These are phyloP conservation scores for Populus pruinosa DNA, from an alignment of 345 rosid genomes.

Conservation along the genomic window DNA sequence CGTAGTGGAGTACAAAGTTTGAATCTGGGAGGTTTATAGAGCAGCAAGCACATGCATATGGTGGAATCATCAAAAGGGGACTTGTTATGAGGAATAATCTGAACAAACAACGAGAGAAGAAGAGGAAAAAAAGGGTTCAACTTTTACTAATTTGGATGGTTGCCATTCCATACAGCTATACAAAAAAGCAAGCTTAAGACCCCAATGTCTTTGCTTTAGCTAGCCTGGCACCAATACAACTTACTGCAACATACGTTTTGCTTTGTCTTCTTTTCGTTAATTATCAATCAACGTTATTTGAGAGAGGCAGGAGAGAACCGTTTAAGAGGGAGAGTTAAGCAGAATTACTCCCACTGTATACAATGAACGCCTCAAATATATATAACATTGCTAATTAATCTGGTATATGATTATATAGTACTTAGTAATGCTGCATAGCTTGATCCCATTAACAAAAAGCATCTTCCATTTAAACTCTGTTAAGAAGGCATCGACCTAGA, in stretches of 20 bases:
- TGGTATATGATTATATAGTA: no score
- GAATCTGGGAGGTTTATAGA: constrained; percentile 24
- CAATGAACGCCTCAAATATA: no score
- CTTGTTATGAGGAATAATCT: not conserved
- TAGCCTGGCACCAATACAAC: not conserved
- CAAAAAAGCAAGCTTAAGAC: not conserved
- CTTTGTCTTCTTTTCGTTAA: not conserved
- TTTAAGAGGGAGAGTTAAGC: no score
- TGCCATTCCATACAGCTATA: not conserved
- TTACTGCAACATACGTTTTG: not conserved
- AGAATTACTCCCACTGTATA: no score
- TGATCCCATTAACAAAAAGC: no score
- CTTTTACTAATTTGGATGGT: constrained; percentile 20
- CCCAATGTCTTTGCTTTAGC: not conserved
- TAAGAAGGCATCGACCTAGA: no score
- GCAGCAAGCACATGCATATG: constrained; percentile 10
- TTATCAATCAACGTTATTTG: not conserved
- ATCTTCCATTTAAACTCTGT: no score
- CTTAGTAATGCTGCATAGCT: no score
- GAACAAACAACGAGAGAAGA: not conserved
- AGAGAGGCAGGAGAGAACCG: not conserved
- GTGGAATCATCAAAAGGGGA: not conserved
- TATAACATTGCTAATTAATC: no score
- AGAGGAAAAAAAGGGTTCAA: not conserved
- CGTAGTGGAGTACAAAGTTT: constrained; percentile 7